These are phyloP conservation scores for Jatropha curcas DNA, from an alignment of 345 rosid species.

Conservation along the genomic window DNA sequence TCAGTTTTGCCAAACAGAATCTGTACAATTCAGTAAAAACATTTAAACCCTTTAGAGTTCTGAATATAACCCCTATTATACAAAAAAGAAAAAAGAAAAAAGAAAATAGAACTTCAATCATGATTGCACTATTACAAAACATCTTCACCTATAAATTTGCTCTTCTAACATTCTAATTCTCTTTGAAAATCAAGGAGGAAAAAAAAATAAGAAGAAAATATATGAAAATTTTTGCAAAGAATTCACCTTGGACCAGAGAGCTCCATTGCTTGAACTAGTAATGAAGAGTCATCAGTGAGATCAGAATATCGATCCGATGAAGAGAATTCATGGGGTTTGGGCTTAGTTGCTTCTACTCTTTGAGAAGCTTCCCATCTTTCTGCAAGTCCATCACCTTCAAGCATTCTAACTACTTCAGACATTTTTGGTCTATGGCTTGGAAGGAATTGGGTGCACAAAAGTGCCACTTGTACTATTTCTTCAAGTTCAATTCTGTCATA, in stretches of 20 bases:
- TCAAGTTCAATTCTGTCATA: slow-evolving; percentile 91
- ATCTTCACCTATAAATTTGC: slow-evolving; percentile 20
- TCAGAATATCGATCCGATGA: slow-evolving; percentile 92
- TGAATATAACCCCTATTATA: slow-evolving; percentile 27
- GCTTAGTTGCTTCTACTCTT: slow-evolving; percentile 57
- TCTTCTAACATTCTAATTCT: slow-evolving; percentile 11
- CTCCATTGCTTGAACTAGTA: slow-evolving; percentile 96
- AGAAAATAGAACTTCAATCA: slow-evolving; percentile 9
- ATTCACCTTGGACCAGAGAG: slow-evolving; percentile 95
- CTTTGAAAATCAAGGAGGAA: slow-evolving; percentile 8
- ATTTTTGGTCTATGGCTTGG: slow-evolving; percentile 91
- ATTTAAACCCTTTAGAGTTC: slow-evolving; percentile 25
- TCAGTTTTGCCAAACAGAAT: slow-evolving; percentile 20
- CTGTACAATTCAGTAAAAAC: slow-evolving; percentile 41
- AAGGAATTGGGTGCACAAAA: slow-evolving; percentile 83
- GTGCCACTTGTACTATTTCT: slow-evolving; percentile 90
- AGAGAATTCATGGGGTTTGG: slow-evolving; percentile 70
- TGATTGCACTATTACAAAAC: neutral
- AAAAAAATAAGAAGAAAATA: neutral
- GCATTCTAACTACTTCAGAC: slow-evolving; percentile 98
- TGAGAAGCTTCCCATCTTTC: slow-evolving; percentile 99
- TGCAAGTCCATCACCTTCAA: slow-evolving; percentile 96
- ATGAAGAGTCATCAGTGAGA: slow-evolving; percentile 91
- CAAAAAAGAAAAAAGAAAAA: slow-evolving; percentile 24
- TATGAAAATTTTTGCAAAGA: neutral